A percentile compares a stretch with the other conserved stretches of the same genome.
phyloP scores from a whole-genome alignment of 345 rosid genomes.

The Iberis pinnata region DNA sequence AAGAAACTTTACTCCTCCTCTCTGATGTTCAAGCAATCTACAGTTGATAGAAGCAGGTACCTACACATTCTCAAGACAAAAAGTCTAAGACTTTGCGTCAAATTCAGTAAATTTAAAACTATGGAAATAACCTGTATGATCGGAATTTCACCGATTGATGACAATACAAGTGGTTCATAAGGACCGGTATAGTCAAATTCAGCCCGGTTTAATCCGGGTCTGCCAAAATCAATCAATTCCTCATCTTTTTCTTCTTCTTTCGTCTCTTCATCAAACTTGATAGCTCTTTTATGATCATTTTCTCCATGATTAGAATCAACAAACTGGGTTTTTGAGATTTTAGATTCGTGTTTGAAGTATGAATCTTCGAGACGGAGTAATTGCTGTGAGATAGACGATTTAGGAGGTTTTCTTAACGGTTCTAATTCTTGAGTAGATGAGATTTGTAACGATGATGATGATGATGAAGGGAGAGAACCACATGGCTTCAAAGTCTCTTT shows the following conservation, averaged over 20 bases:
- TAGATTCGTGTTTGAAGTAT: conserved; percentile 30
- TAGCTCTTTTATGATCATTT: conserved; percentile 25
- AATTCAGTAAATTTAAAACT: neutral
- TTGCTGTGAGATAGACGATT: conserved; percentile 66
- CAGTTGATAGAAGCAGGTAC: conserved; percentile 84
- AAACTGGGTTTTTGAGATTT: conserved; percentile 18
- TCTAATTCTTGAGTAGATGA: conserved; percentile 37
- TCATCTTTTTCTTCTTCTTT: conserved; percentile 26
- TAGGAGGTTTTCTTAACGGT: conserved; percentile 73
- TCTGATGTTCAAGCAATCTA: conserved; percentile 86
- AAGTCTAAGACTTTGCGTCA: neutral
- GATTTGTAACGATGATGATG: conserved; percentile 24
- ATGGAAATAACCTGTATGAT: conserved; percentile 47
- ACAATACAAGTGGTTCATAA: conserved; percentile 62
- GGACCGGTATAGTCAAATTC: conserved; percentile 72
- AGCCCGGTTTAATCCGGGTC: conserved; percentile 47
- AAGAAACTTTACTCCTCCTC: conserved; percentile 71
- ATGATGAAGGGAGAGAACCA: conserved; percentile 22
- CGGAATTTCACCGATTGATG: conserved; percentile 52
- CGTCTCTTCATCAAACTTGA: conserved; percentile 21
- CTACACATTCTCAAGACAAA: conserved; percentile 30
- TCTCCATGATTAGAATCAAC: conserved; percentile 3
- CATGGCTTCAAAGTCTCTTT: conserved; percentile 77
- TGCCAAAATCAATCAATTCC: conserved; percentile 39
- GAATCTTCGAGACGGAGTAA: conserved; percentile 68